Evolutionary conservation across 495 filamentous ascomycete genomes (phyloP), one percentile per base, ranked within the genome.

Genomic region (Podospora pseudocomata): DNA sequence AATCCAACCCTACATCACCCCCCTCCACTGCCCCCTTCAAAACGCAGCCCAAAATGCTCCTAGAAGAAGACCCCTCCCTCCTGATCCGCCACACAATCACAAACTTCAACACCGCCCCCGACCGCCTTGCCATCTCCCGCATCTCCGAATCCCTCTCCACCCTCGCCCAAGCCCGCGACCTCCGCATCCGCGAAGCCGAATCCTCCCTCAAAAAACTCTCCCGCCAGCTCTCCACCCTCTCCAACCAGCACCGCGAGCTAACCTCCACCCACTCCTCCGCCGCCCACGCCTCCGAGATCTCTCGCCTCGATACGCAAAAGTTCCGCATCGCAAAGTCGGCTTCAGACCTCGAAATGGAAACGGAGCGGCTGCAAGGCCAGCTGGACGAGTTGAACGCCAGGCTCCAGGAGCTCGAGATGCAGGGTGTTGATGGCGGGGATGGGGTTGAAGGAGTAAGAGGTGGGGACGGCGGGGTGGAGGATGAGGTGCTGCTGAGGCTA

Each of bases 61-160:
- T 99, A 81, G 95, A 98, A 82, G 95, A 98, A 82, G 91, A 92
- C 77, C 95, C 95, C 68, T 91, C 89, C 56, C 89, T 89, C 27
- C 92, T 98, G 74, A 96, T 98, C 79, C 84, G 89, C 77, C 89
- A 94, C 80, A 96, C 93, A 23, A 89, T 94, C 78, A 84, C 86
- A 64, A 97, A 97, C 84, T 99, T 99, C 87, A 94, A 97, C 81
- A 96, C 93, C 76, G 82, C 86, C 57, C 90, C 91, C 3, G 95
- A 99, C 83, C 93, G 91, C 72, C 82, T 88, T 77, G 90, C 91
- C 73, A 87, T 97, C 60, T 83, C 90, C n/a, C 92, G 94, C 76
- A 91, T 98, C 77, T 86, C 88, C 80, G 89, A 91, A 80, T 93
- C 92, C 2, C 86, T 97, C 67, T 85, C 88, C 5, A 88, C 90